Conservation (phyloP, 495 filamentous ascomycete species). For the Staphylotrichum tortipilum region DNA sequence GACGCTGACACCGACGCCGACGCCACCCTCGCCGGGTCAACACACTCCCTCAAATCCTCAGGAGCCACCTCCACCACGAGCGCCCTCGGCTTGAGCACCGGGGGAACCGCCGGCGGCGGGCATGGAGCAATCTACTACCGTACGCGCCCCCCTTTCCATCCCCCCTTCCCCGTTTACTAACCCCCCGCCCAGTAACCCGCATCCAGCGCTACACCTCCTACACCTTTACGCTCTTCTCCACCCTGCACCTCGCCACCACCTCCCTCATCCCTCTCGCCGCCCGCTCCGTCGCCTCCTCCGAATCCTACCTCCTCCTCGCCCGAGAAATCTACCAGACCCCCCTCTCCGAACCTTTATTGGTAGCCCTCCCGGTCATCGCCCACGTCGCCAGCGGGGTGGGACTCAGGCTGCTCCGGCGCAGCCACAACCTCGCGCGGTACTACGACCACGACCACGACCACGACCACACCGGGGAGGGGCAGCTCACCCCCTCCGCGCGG, state of each 20-base stretch:
- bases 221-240: conserved; percentile 68
- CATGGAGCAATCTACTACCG: conserved; percentile 53
- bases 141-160: conserved; percentile 26
- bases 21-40: conserved; percentile 16
- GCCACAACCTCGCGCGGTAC: conserved; percentile 59
- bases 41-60: conserved; percentile 19
- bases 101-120: no score
- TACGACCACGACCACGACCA: conserved; percentile 36
- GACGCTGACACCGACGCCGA: conserved; percentile 23
- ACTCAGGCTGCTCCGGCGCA: conserved; percentile 64
- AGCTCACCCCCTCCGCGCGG: background rate
- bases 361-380: conserved; percentile 48
- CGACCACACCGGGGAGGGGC: no score
- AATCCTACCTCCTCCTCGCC: conserved; percentile 60
- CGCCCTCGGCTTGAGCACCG: conserved; percentile 49
- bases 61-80: background rate
- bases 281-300: conserved; percentile 43
- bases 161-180: background rate
- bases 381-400: conserved; percentile 60
- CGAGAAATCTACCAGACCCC: conserved; percentile 74
- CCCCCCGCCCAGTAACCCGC: conserved; percentile 64
- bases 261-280: conserved; percentile 60
- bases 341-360: conserved; percentile 54
- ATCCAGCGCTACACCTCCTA: conserved; percentile 84
- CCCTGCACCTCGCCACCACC: conserved; percentile 73